Conservation (phyloP, 2,329 filamentous ascomycete species). For the Colletotrichum sidae region DNA sequence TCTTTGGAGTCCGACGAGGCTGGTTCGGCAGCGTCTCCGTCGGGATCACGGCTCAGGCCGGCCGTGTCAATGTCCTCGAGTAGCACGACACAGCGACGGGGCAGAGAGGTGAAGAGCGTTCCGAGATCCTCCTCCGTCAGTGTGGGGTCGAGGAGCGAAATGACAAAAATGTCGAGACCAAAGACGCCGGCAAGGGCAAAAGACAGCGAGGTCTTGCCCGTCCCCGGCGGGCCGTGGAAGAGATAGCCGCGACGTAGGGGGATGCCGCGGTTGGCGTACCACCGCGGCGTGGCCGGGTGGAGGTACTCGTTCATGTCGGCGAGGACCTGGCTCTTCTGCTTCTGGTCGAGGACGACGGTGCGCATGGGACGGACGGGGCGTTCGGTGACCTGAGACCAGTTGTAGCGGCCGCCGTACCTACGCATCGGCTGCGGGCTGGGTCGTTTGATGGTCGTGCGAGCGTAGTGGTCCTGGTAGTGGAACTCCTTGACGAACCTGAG, state of each 20-base stretch:
- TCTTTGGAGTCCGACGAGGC: slow-evolving; percentile 7
- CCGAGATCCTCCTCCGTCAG: slow-evolving; percentile 72
- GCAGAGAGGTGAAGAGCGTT: slow-evolving; percentile 69
- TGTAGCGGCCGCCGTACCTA: slow-evolving; percentile 49
- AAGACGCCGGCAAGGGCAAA: slow-evolving; percentile 75
- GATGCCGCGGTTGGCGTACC: slow-evolving; percentile 82
- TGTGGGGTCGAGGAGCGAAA: slow-evolving; percentile 66
- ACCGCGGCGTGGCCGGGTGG: slow-evolving; percentile 74
- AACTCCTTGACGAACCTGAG: slow-evolving; percentile 64
- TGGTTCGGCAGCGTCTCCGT: slow-evolving; percentile 44
- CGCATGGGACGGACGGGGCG: slow-evolving; percentile 77
- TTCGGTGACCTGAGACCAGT: slow-evolving; percentile 68
- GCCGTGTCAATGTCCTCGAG: slow-evolving; percentile 78
- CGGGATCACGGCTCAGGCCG: slow-evolving; percentile 61
- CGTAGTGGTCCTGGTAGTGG: slow-evolving; percentile 62
- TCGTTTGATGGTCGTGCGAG: slow-evolving; percentile 68
- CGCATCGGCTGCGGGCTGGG: slow-evolving; percentile 43
- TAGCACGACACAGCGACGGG: slow-evolving; percentile 72
- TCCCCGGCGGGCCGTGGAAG: slow-evolving; percentile 81
- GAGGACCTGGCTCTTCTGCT: slow-evolving; percentile 74
- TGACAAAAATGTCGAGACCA: slow-evolving; percentile 74
- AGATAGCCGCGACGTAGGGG: slow-evolving; percentile 82
- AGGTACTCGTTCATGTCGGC: slow-evolving; percentile 83
- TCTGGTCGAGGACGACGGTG: slow-evolving; percentile 78
- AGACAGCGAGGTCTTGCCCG: slow-evolving; percentile 77